Percentiles rank a stretch among this genome's conserved stretches.
These are phyloP conservation scores for Mycocentrospora acerina DNA, from an alignment of 2,329 filamentous ascomycete species.

Conservation along the genomic window DNA sequence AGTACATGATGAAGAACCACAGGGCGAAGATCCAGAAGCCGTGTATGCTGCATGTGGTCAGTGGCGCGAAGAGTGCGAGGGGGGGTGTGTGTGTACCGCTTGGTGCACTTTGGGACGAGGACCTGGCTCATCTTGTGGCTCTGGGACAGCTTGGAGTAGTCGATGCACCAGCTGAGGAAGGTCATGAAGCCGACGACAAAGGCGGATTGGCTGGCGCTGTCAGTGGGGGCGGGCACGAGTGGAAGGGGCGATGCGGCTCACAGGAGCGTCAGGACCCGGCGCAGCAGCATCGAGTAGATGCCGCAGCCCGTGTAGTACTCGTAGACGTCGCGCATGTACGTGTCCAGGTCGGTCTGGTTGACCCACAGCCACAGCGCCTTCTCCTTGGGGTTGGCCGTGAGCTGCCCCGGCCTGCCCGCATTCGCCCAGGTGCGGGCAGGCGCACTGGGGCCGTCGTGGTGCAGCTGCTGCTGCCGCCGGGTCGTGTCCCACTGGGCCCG, in stretches of 20 bases:
- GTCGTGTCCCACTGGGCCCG: conserved; percentile 54
- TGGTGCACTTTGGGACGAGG: conserved; percentile 72
- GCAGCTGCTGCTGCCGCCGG: conserved; percentile 49
- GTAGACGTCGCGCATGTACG: conserved; percentile 83
- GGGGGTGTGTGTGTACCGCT: conserved; percentile 26
- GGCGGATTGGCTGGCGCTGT: conserved; percentile 65
- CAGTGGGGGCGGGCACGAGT: conserved; percentile 5
- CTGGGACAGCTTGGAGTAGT: conserved; percentile 71
- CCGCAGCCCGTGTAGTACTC: conserved; percentile 82
- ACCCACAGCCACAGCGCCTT: conserved; percentile 91
- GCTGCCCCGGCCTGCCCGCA: conserved; percentile 25
- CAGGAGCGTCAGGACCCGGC: conserved; percentile 71
- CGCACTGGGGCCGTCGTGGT: conserved; percentile 31
- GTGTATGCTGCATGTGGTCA: conserved; percentile 60
- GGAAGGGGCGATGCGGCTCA: conserved; percentile 47
- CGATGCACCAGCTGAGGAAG: conserved; percentile 81
- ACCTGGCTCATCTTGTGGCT: conserved; percentile 64
- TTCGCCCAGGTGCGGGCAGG: conserved; percentile 24
- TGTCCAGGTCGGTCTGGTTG: conserved; percentile 85
- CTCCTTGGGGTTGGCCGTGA: conserved; percentile 62
- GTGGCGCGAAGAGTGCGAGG: neutral
- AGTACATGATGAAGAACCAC: conserved; percentile 84
- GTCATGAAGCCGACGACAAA: conserved; percentile 83
- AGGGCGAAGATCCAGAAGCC: conserved; percentile 74
- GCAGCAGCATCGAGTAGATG: conserved; percentile 79